A percentile compares a stretch with the other conserved stretches of the same genome.
These are phyloP conservation scores for Rhizopus microsporus DNA, from an alignment of 371 early-diverging fungal species.

Conservation along the genomic window DNA sequence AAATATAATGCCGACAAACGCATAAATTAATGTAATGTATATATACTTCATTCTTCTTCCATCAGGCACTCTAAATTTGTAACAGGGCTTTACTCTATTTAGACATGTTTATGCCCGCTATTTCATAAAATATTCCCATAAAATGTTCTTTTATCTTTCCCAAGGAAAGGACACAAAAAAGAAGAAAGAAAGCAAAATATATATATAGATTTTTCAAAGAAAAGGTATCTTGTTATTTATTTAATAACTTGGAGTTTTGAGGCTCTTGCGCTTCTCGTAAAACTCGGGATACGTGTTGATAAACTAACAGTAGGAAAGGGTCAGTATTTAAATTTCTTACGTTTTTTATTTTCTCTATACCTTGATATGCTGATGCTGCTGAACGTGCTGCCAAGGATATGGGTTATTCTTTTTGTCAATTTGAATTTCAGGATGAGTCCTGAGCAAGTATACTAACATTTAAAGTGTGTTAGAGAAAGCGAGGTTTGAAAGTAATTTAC, in stretches of 20 bases:
- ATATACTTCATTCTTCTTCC: no score
- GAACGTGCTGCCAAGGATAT: conserved; percentile 45
- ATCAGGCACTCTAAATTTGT: no score
- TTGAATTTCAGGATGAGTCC: conserved; percentile 51
- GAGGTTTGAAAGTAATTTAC: neutral
- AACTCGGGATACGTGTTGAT: conserved; percentile 31
- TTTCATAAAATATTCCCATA: no score
- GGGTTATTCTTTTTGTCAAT: conserved; percentile 50
- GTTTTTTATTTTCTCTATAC: conserved; percentile 20
- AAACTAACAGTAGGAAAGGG: conserved; percentile 15
- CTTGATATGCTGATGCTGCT: conserved; percentile 52
- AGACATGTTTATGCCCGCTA: no score
- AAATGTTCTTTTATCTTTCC: no score
- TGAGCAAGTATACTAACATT: conserved; percentile 38
- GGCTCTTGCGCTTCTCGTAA: conserved; percentile 25
- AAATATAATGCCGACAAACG: no score
- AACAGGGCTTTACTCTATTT: no score
- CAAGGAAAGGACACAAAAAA: no score
- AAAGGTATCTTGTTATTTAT: neutral
- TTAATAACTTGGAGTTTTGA: conserved; percentile 26
- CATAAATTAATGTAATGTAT: no score
- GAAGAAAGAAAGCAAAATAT: no score
- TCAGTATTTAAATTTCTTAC: neutral
- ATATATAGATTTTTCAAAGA: no score
- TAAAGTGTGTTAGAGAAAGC: neutral